Percentiles rank a stretch among this genome's conserved stretches.
Conservation (phyloP, 495 filamentous ascomycete species). For the Evernia prunastri region DNA sequence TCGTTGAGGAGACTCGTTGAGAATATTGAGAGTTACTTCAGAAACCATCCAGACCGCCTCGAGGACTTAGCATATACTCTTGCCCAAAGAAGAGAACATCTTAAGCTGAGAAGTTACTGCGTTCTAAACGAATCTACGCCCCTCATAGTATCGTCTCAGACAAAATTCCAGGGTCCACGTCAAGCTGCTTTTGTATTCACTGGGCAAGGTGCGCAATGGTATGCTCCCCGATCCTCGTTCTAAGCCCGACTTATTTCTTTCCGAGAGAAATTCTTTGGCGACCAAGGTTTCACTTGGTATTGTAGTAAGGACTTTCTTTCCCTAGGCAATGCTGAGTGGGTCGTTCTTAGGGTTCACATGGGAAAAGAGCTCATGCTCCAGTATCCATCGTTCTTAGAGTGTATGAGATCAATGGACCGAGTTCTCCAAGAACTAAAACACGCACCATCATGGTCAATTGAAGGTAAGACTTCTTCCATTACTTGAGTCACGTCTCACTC, state of each 20-base stretch:
- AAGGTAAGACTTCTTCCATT: too few species aligned
- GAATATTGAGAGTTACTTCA: not conserved
- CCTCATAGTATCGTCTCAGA: not conserved
- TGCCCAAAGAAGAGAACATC: slow-evolving; percentile 18
- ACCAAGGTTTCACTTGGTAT: too few species aligned
- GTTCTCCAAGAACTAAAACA: slow-evolving; percentile 7
- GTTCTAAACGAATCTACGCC: not conserved
- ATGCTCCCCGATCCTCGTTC: slow-evolving; percentile 20
- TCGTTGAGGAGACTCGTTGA: slow-evolving; percentile 15
- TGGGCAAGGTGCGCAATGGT: slow-evolving; percentile 42
- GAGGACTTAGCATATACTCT: slow-evolving; percentile 24
- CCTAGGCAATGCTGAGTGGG: too few species aligned
- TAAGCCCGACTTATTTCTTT: slow-evolving; percentile 21
- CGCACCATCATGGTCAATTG: slow-evolving; percentile 15
- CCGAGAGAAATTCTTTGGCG: too few species aligned
- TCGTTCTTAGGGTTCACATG: too few species aligned
- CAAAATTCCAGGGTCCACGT: not conserved
- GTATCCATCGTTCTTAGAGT: too few species aligned
- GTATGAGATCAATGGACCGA: slow-evolving; percentile 27
- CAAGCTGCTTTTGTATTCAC: slow-evolving; percentile 34
- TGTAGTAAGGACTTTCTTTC: too few species aligned
- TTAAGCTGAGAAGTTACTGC: not conserved
- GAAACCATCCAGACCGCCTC: not conserved
- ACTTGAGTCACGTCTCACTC: too few species aligned
- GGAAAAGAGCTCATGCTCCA: too few species aligned